Conservation (phyloP, 73 alveolate genomes). For the Loxodes magnus region DNA sequence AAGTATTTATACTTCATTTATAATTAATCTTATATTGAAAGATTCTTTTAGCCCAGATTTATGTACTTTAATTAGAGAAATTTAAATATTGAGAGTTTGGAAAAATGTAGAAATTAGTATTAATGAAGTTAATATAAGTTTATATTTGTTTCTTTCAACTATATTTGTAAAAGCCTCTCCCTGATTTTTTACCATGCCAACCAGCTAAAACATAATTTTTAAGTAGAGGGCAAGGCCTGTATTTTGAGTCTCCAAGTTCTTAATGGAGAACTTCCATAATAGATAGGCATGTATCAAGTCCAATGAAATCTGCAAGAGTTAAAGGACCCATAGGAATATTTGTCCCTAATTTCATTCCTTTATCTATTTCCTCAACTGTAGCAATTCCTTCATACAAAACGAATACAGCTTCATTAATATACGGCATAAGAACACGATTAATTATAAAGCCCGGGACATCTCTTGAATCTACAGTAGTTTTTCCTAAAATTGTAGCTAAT, state of each 20-base stretch:
- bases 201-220: slow-evolving; percentile 83
- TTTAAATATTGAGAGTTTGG: no score
- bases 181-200: slow-evolving; percentile 85
- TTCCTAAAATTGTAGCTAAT: slow-evolving; percentile 61
- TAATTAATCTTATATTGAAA: no score
- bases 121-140: no score
- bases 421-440: slow-evolving; percentile 87
- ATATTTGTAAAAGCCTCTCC: slow-evolving; percentile 91
- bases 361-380: slow-evolving; percentile 79
- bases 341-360: slow-evolving; percentile 91
- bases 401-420: slow-evolving; percentile 83
- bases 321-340: slow-evolving; percentile 98
- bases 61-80: no score
- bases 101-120: no score
- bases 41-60: no score
- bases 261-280: slow-evolving; percentile 65
- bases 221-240: slow-evolving; percentile 86
- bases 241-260: slow-evolving; percentile 90
- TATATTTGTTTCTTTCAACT: slow-evolving; percentile 1
- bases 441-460: slow-evolving; percentile 90
- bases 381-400: slow-evolving; percentile 87
- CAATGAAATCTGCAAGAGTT: slow-evolving; percentile 91
- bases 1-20: no score
- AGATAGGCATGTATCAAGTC: slow-evolving; percentile 74
- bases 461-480: slow-evolving; percentile 55